Conservation (phyloP, 768 basidiomycete species). For the Mycena latifolia region DNA sequence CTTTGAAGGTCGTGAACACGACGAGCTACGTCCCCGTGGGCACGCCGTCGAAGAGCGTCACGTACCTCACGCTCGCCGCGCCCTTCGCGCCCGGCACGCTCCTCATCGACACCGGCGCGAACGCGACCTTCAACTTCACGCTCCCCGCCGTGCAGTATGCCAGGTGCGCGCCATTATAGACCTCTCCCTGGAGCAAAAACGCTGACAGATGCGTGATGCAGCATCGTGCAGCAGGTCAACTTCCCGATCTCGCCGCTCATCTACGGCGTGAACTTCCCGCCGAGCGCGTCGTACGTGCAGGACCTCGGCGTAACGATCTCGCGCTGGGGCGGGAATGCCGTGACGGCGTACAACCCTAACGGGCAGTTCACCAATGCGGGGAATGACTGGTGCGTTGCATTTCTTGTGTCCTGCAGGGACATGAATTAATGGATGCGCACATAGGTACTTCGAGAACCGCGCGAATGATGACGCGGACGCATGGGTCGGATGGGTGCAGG, state of each 20-base stretch:
- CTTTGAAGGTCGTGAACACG: conserved; percentile 47
- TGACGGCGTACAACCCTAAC: conserved; percentile 66
- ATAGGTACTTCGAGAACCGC: conserved; percentile 66
- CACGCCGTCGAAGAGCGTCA: conserved; percentile 60
- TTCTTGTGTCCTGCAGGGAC: too few species aligned
- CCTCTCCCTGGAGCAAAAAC: too few species aligned
- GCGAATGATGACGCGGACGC: conserved; percentile 57
- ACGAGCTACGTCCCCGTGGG: conserved; percentile 58
- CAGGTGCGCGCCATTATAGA: conserved; percentile 52
- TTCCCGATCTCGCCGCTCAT: conserved; percentile 59
- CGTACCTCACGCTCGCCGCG: conserved; percentile 58
- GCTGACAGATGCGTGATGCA: conserved; percentile 23
- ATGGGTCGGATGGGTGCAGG: conserved; percentile 63
- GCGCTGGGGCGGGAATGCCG: conserved; percentile 69
- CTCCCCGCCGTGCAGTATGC: conserved; percentile 58
- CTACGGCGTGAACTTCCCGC: conserved; percentile 70
- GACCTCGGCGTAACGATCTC: conserved; percentile 62
- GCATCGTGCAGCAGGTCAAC: conserved; percentile 51
- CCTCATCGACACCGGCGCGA: conserved; percentile 49
- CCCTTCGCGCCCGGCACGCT: conserved; percentile 57
- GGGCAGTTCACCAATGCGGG: conserved; percentile 67
- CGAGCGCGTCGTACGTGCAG: conserved; percentile 57
- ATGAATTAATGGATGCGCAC: too few species aligned
- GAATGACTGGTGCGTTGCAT: conserved; percentile 60
- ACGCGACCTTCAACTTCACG: conserved; percentile 53